Evolutionary conservation across 2,329 filamentous ascomycete species (phyloP), one percentile per base, ranked within the genome.

Genomic region (Pseudomassariella vexata): DNA sequence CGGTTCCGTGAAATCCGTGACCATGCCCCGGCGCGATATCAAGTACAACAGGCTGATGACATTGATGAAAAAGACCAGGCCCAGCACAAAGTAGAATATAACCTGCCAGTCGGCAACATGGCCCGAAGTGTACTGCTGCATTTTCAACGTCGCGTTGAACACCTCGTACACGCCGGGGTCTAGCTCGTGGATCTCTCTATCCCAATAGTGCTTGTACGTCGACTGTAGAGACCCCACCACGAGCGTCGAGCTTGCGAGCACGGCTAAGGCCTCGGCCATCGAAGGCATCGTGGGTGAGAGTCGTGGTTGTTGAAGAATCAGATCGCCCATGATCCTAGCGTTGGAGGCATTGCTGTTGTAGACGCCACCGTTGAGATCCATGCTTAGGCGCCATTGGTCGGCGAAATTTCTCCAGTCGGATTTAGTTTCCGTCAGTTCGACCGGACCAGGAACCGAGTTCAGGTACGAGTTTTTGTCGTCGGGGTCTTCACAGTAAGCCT

Each of bases 1-100:
- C 1, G 84, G 82, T 47, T 90, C 84, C 0, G 79, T 84, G 49
- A 83, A 88, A 58, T 90, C 85, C 1, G 82, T 88, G 6, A 90
- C 74, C 15, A 85, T 69, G 1, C 75, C 73, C 0, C 62, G 50
- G 41, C 70, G 63, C 28, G 73, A 49, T 30, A 81, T 52, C 40
- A 82, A 66, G 56, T 86, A 87, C 3, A 62, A 47, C 1, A 86
- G 59, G 35, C 81, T 83, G 23, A 80, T 60, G 17, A 79, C 37
- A 50, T 85, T 88, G 45, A 83, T 74, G 16, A 73, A 40, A 46
- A 87, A 84, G 2, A 84, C 78, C 10, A 78, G 56, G 2, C 70
- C 48, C 0, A 90, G 70, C 0, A 88, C 66, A 2, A 78, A 35
- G 48, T 84, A 80, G 56, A 89, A 90, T 1, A 76, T 59, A 5